phyloP scores from a whole-genome alignment of 2,329 filamentous ascomycete genomes.

The Ascochyta fabae region DNA sequence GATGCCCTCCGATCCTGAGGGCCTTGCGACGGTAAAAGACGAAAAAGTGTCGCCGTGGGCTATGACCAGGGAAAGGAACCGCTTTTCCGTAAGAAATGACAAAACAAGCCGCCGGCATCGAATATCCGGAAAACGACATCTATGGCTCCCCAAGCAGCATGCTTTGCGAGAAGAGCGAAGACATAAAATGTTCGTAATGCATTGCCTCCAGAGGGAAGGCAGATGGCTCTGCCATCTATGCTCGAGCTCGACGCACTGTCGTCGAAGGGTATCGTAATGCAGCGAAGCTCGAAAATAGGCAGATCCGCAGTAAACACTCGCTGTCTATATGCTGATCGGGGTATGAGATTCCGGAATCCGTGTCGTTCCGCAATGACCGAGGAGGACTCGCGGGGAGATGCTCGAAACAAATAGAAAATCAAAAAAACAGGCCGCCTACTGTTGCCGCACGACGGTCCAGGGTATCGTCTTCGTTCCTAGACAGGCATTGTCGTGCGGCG shows the following conservation, averaged over 20 bases:
- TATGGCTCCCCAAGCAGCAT: constrained; percentile 52
- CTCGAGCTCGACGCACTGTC: constrained; percentile 46
- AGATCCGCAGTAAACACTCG: constrained; percentile 55
- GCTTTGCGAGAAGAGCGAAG: constrained; percentile 45
- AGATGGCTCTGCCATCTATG: constrained; percentile 43
- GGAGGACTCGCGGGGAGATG: constrained; percentile 43
- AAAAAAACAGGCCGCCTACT: constrained; percentile 26
- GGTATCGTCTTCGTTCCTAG: constrained; percentile 34
- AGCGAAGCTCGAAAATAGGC: constrained; percentile 50
- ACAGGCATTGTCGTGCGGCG: constrained; percentile 36
- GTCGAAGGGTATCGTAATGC: constrained; percentile 48
- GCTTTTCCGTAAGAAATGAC: constrained; percentile 46
- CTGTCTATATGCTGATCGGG: constrained; percentile 60
- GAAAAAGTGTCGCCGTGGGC: constrained; percentile 37
- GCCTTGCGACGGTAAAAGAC: constrained; percentile 39
- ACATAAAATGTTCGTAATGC: constrained; percentile 51
- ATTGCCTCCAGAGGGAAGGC: constrained; percentile 41
- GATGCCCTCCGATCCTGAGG: constrained; percentile 33
- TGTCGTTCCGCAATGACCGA: constrained; percentile 44
- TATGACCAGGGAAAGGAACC: constrained; percentile 49
- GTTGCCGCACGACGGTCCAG: constrained; percentile 32
- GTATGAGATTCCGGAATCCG: constrained; percentile 55
- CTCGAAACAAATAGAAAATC: constrained; percentile 34
- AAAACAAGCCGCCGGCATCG: constrained; percentile 44
- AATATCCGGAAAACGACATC: constrained; percentile 51